Conservation (phyloP, 2,329 filamentous ascomycete genomes). For the Ophiocordyceps camponoti-saundersi region DNA sequence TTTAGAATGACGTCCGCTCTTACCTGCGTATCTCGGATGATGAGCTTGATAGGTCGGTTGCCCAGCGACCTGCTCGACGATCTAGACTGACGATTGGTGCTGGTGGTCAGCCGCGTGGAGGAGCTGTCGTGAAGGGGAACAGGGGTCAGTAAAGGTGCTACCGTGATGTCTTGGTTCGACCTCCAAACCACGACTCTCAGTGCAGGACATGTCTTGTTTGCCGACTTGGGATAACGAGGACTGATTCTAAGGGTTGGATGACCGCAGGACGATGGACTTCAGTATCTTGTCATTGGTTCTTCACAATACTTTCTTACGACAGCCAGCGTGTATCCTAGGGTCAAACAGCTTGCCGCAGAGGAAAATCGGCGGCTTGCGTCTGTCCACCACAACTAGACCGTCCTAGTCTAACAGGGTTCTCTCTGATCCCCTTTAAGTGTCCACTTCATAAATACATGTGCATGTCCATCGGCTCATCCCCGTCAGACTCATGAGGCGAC, state of each 20-base stretch:
- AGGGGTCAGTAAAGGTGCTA: background rate
- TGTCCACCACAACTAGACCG: background rate
- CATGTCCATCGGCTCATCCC: background rate
- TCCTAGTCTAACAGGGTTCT: background rate
- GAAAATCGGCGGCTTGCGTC: no score
- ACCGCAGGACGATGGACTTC: no score
- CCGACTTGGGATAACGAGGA: no score
- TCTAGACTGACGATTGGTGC: background rate
- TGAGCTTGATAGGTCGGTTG: conserved; percentile 8
- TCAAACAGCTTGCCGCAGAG: no score
- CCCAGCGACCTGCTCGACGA: background rate
- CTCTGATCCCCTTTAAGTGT: background rate
- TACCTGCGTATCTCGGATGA: conserved; percentile 14
- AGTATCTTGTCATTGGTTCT: no score
- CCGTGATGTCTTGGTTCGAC: background rate
- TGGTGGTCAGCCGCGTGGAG: background rate
- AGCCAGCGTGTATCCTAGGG: no score
- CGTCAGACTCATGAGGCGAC: conserved; percentile 32
- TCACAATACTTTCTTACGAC: no score
- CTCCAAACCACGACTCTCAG: no score
- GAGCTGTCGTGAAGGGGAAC: background rate
- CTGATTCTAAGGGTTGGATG: no score
- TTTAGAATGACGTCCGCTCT: conserved; percentile 14
- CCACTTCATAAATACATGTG: background rate
- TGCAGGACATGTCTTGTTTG: no score